Conservation (phyloP, 352 stramenopile species). For the Thalassiosira hispida region DNA sequence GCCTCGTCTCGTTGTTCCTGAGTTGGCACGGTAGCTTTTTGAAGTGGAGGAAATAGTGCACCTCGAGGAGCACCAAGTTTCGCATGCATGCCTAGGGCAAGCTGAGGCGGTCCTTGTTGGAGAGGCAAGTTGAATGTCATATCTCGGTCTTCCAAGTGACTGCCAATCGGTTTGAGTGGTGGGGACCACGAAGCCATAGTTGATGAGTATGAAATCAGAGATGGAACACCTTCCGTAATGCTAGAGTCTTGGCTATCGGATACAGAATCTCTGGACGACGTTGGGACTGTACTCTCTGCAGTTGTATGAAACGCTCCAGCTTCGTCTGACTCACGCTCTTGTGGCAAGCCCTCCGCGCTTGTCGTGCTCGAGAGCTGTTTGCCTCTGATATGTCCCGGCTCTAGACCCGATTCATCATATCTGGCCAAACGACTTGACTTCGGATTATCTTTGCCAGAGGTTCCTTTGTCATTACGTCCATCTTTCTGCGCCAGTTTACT, state of each 20-base stretch:
- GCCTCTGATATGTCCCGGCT: not conserved
- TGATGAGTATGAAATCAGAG: conserved; percentile 41
- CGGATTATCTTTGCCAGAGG: not conserved
- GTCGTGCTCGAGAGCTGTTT: not conserved
- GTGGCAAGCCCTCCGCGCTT: not conserved
- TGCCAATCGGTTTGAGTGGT: conserved; percentile 33
- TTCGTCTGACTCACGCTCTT: conserved; percentile 1
- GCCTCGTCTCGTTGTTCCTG: conserved; percentile 51
- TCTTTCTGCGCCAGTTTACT: not conserved
- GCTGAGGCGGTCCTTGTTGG: conserved; percentile 21
- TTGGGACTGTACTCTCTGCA: not conserved
- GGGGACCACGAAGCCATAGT: conserved; percentile 28
- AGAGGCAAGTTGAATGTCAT: conserved; percentile 10
- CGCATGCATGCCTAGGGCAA: conserved; percentile 9
- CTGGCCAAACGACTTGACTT: not conserved
- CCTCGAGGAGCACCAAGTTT: not conserved
- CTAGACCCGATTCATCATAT: not conserved
- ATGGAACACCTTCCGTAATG: conserved; percentile 24
- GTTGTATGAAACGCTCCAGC: not conserved
- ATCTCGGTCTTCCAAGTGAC: conserved; percentile 26
- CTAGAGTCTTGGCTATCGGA: conserved; percentile 15
- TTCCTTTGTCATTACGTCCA: conserved; percentile 6
- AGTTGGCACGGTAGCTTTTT: conserved; percentile 43
- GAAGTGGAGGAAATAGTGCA: not conserved
- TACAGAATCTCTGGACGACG: conserved; percentile 15